These are phyloP conservation scores for Penicillium hesseltinei DNA, from an alignment of 2,329 filamentous ascomycete genomes.

Conservation along the genomic window DNA sequence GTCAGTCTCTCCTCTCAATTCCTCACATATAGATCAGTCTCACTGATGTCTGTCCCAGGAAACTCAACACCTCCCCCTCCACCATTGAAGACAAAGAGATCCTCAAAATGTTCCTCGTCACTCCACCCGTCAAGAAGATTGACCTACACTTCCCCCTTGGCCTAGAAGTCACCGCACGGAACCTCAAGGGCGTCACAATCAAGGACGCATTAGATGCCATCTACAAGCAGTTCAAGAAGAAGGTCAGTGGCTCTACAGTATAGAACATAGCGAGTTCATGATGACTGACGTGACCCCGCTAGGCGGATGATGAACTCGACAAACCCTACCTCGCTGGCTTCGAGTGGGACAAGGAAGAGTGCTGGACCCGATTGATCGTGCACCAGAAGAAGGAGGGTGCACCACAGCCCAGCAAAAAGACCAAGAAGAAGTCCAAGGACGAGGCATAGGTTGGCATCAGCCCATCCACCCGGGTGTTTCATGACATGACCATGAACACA, in stretches of 20 bases:
- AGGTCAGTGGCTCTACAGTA: constrained; percentile 57
- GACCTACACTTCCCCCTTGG: constrained; percentile 89
- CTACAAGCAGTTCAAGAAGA: constrained; percentile 95
- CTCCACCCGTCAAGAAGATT: constrained; percentile 86
- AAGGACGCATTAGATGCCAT: constrained; percentile 96
- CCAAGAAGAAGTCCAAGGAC: constrained; percentile 53
- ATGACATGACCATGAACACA: neutral
- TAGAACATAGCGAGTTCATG: neutral
- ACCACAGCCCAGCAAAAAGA: constrained; percentile 49
- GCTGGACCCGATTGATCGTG: constrained; percentile 82
- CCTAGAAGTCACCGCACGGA: constrained; percentile 82
- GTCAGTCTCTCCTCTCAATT: constrained; percentile 18
- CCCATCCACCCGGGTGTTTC: neutral
- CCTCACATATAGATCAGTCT: neutral
- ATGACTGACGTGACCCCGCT: constrained; percentile 8
- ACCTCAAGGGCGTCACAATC: constrained; percentile 92
- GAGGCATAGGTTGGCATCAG: constrained; percentile 31
- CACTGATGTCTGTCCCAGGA: constrained; percentile 57
- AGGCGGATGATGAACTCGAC: constrained; percentile 91
- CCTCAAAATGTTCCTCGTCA: constrained; percentile 77
- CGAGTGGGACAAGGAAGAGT: constrained; percentile 94
- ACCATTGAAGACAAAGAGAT: constrained; percentile 79
- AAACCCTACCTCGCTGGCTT: constrained; percentile 86
- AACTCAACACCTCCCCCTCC: constrained; percentile 81
- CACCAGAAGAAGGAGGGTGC: constrained; percentile 73